These are phyloP conservation scores for Puccinia horiana DNA, from an alignment of 1,284 basidiomycete genomes.

Conservation along the genomic window DNA sequence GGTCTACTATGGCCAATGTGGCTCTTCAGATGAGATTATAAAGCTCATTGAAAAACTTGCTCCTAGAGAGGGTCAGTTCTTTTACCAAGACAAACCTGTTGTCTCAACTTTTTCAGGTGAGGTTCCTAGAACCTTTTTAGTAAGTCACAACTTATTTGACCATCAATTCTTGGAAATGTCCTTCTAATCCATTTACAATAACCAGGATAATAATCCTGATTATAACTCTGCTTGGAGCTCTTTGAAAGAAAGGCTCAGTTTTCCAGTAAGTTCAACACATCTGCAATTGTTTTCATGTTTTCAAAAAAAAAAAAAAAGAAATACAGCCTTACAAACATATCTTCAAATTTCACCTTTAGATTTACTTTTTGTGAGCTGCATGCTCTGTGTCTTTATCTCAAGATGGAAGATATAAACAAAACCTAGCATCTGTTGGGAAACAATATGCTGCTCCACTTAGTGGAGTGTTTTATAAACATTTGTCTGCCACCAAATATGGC, in stretches of 20 bases:
- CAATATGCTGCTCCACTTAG: slow-evolving; percentile 43
- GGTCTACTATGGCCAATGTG: slow-evolving; percentile 33
- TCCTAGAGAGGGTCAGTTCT: slow-evolving; percentile 18
- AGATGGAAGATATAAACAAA: neutral
- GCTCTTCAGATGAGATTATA: slow-evolving; percentile 37
- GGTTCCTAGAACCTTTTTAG: slow-evolving; percentile 32
- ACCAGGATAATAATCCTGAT: slow-evolving; percentile 44
- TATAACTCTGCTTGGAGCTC: slow-evolving; percentile 26
- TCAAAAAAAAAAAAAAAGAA: neutral
- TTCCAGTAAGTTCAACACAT: slow-evolving; percentile 10
- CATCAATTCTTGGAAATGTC: neutral
- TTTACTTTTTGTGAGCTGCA: slow-evolving; percentile 38
- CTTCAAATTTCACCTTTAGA: slow-evolving; percentile 4
- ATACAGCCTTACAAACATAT: neutral
- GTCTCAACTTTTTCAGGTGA: slow-evolving; percentile 46
- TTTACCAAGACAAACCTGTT: slow-evolving; percentile 30
- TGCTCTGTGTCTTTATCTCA: slow-evolving; percentile 10
- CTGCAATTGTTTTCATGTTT: neutral
- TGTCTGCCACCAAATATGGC: neutral
- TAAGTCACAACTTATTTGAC: slow-evolving; percentile 1
- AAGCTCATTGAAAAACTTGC: slow-evolving; percentile 11
- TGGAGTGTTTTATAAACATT: slow-evolving; percentile 43
- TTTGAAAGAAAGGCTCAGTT: slow-evolving; percentile 19
- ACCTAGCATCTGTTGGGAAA: slow-evolving; percentile 13
- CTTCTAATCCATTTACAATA: neutral